Evolutionary conservation across 2,329 filamentous ascomycete genomes (phyloP), one percentile per base, ranked within the genome.

Genomic region (Emmonsiellopsis sp.): DNA sequence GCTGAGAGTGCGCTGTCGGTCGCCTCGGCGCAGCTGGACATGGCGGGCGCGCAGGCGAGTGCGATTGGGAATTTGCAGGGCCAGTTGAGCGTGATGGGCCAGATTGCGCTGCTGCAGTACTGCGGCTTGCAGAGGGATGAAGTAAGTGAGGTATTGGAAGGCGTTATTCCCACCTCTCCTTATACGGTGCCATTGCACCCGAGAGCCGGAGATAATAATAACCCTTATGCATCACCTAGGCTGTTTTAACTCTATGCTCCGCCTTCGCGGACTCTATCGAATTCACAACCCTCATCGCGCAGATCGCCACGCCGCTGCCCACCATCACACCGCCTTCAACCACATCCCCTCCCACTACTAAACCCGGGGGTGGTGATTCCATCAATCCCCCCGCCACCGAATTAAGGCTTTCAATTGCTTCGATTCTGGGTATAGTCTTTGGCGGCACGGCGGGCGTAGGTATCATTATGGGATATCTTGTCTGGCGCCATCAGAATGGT

Each of bases 311-410:
- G 83, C 86, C 17, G 86, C 86, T 57, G 82, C 82, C 0, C 77
- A 83, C 3, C 82, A 86, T 61, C 80, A 70, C 40, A 82, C 85
- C 58, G 66, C 84, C 7, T 77, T 31, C n/a, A 37, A 31, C 32
- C 8, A 6, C 36, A 6, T 2, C 45, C 14, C 33, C 37, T 14
- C 45, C 10, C 4, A 21, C 32, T 5, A 7, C 14, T 13, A 10
- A n/a, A 6, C 33, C 21, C 42, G 2, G 17, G 9, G 14, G n/a
- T 46, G 43, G 43, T 13, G 9, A 9, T 14, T 33, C 39, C 42
- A 9, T 7, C 11, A 17, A 6, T 33, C 21, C 21, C 21, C 21
- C 21, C 3, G 3, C 21, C 21, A 27, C 21, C 21, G 11, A 21
- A 10, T 42, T 27, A 5, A 5, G 27, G 3, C n/a, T 50, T 14